A percentile compares a stretch with the other conserved stretches of the same genome.
Conservation (phyloP, 768 basidiomycete species). For the Termitomyces sp. region DNA sequence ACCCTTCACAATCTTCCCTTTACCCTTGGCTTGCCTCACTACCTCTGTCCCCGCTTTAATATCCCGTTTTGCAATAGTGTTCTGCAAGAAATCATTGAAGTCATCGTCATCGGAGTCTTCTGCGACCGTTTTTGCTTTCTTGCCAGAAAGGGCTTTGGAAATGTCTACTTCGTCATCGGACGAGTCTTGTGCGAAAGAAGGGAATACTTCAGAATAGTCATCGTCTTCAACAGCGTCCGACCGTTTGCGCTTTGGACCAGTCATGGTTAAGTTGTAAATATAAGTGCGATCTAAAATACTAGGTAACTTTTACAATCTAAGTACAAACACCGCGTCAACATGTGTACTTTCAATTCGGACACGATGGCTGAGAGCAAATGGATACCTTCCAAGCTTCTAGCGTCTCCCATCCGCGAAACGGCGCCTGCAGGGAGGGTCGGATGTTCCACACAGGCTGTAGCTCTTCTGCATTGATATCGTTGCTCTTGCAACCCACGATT, state of each 20-base stretch:
- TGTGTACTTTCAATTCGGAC: no score
- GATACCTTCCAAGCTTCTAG: no score
- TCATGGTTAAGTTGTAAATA: not conserved
- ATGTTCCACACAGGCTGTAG: no score
- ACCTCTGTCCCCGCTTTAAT: conserved; percentile 72
- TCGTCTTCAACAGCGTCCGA: conserved; percentile 3
- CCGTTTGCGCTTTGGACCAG: conserved; percentile 16
- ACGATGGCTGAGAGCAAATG: no score
- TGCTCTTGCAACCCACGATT: no score
- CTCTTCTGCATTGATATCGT: no score
- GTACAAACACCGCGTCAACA: no score
- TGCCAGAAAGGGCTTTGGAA: conserved; percentile 54
- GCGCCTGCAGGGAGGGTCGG: no score
- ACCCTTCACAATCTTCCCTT: conserved; percentile 64
- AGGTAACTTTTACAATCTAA: not conserved
- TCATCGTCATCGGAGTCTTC: conserved; percentile 49
- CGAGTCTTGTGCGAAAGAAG: conserved; percentile 1
- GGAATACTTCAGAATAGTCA: conserved; percentile 7
- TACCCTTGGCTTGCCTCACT: conserved; percentile 75
- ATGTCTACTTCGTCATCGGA: conserved; percentile 52
- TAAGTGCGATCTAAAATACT: not conserved
- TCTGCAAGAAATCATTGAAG: conserved; percentile 60
- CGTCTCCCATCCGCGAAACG: no score
- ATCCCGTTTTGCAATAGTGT: conserved; percentile 69
- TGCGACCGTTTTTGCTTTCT: conserved; percentile 33